These are phyloP conservation scores for Lathyrus oleraceus DNA, from an alignment of 306 rosid genomes.

Conservation along the genomic window DNA sequence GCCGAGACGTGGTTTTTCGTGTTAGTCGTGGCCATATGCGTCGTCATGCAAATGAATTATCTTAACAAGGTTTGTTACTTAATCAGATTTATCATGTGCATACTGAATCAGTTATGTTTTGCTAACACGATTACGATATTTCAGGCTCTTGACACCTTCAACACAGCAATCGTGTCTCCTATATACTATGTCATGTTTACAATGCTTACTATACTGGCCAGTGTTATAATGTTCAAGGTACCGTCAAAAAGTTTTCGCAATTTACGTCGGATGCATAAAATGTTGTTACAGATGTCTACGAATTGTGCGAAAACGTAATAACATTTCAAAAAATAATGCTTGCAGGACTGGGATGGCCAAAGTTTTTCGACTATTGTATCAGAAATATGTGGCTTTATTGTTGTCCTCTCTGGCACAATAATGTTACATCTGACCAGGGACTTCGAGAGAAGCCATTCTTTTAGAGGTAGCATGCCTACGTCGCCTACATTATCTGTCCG, in stretches of 20 bases:
- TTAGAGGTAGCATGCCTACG: slow-evolving; percentile 62
- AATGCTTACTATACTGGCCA: slow-evolving; percentile 74
- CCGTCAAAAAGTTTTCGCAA: background rate
- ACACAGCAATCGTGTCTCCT: slow-evolving; percentile 85
- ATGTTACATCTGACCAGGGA: slow-evolving; percentile 72
- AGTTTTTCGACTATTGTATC: slow-evolving; percentile 59
- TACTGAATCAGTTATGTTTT: background rate
- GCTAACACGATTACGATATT: slow-evolving; percentile 40
- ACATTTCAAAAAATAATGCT: slow-evolving; percentile 28
- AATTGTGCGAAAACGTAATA: slow-evolving; percentile 24
- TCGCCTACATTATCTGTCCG: slow-evolving; percentile 64
- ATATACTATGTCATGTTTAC: slow-evolving; percentile 91
- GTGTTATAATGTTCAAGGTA: slow-evolving; percentile 95
- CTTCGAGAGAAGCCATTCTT: slow-evolving; percentile 69
- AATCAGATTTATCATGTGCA: slow-evolving; percentile 1
- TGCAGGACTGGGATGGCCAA: slow-evolving; percentile 87
- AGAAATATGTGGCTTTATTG: slow-evolving; percentile 85
- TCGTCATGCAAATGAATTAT: slow-evolving; percentile 80
- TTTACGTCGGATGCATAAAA: slow-evolving; percentile 9
- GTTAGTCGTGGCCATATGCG: slow-evolving; percentile 71
- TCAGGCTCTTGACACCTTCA: slow-evolving; percentile 94
- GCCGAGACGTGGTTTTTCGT: slow-evolving; percentile 82
- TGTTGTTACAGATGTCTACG: slow-evolving; percentile 8
- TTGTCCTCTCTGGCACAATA: slow-evolving; percentile 76
- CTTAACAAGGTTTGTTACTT: slow-evolving; percentile 74